Percentiles rank a stretch among this genome's conserved stretches.
Conservation (phyloP, 106 monocot genomes). For the Chionographis japonica region DNA sequence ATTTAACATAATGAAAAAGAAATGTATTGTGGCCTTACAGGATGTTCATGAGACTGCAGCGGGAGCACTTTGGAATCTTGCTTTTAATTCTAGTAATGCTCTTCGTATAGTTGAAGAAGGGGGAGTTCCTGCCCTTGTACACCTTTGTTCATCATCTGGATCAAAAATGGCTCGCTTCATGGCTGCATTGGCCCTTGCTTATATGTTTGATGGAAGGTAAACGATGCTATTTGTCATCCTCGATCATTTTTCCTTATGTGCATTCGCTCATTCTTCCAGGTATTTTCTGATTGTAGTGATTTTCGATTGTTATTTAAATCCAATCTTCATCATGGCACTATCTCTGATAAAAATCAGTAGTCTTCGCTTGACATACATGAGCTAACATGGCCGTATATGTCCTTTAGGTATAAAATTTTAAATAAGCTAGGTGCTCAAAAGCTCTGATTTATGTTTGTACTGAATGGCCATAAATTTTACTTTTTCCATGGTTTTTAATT, state of each 20-base stretch:
- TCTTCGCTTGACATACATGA: no score
- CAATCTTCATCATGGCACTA: no score
- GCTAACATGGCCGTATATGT: no score
- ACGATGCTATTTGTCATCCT: neutral
- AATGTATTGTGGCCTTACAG: conserved; percentile 17
- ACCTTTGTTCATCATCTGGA: conserved; percentile 88
- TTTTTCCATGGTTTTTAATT: no score
- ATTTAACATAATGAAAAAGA: no score
- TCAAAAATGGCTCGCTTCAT: conserved; percentile 98
- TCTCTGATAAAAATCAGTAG: no score
- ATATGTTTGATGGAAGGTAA: conserved; percentile 99
- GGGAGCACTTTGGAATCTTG: conserved; percentile 99
- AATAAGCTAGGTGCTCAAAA: no score
- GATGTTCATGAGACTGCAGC: conserved; percentile 99
- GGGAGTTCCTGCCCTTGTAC: conserved; percentile 82
- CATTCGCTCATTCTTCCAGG: neutral
- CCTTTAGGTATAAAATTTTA: neutral
- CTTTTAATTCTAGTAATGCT: conserved; percentile 93
- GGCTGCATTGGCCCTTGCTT: conserved; percentile 93
- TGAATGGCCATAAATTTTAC: no score
- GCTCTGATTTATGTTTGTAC: no score
- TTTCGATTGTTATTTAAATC: no score
- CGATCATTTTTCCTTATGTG: neutral
- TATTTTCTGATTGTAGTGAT: no score
- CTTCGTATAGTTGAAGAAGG: conserved; percentile 96